phyloP scores from a whole-genome alignment of 768 basidiomycete species.

The Auricularia auricula-judae region DNA sequence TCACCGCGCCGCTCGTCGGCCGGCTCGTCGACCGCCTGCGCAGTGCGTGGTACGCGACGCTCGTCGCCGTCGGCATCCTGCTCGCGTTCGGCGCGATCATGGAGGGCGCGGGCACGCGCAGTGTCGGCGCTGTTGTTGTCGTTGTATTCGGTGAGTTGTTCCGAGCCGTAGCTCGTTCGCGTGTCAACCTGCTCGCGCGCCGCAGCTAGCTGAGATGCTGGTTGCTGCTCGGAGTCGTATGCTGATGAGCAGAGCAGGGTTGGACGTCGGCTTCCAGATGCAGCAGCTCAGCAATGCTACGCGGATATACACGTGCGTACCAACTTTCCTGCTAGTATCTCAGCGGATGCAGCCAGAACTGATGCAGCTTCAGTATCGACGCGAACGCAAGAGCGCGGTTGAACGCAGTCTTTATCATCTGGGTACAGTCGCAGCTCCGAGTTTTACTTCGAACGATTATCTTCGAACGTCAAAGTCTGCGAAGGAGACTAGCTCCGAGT shows the following conservation, averaged over 20 bases:
- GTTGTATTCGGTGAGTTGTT: not conserved
- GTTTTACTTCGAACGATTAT: too few species aligned
- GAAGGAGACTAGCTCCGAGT: too few species aligned
- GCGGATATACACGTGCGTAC: not conserved
- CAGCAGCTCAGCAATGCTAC: constrained; percentile 28
- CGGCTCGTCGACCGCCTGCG: constrained; percentile 57
- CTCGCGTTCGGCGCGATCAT: constrained; percentile 34
- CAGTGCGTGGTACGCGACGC: constrained; percentile 60
- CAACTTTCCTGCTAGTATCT: too few species aligned
- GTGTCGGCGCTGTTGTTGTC: not conserved
- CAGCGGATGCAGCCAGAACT: too few species aligned
- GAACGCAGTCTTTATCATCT: constrained; percentile 66
- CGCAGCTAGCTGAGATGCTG: too few species aligned
- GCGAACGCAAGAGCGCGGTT: constrained; percentile 51
- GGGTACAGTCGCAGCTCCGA: constrained; percentile 26
- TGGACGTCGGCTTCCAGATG: constrained; percentile 71
- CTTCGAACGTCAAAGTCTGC: too few species aligned
- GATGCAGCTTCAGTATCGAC: constrained; percentile 16
- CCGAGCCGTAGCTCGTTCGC: too few species aligned
- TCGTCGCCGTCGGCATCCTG: constrained; percentile 39
- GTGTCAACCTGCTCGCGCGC: too few species aligned
- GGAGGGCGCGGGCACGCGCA: not conserved
- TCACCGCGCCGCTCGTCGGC: constrained; percentile 54
- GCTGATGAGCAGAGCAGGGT: not conserved
- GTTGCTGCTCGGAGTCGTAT: too few species aligned